These are phyloP conservation scores for Thermomucor indicae-seudaticae DNA, from an alignment of 371 early-diverging fungal genomes.

Conservation along the genomic window DNA sequence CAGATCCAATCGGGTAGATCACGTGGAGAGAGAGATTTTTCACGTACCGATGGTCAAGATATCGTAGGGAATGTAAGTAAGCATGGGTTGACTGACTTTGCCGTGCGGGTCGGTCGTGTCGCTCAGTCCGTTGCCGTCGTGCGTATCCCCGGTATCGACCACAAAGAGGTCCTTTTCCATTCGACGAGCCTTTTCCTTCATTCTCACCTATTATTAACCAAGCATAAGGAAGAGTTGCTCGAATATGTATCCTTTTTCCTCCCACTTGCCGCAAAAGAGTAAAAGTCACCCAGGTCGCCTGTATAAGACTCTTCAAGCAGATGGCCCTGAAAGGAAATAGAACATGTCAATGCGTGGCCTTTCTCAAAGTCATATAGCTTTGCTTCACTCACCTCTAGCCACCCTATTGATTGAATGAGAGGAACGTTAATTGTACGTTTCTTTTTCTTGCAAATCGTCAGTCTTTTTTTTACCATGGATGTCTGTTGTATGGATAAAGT, in stretches of 20 bases:
- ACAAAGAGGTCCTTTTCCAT: constrained; percentile 51
- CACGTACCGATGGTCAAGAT: constrained; percentile 35
- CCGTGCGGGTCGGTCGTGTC: constrained; percentile 45
- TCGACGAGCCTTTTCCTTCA: constrained; percentile 45
- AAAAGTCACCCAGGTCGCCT: constrained; percentile 55
- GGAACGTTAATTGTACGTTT: too few species aligned
- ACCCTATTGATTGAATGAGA: too few species aligned
- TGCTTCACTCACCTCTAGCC: constrained; percentile 23
- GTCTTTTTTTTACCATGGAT: constrained; percentile 33
- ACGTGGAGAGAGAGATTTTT: neutral
- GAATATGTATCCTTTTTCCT: too few species aligned
- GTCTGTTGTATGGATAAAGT: constrained; percentile 50
- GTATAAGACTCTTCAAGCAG: constrained; percentile 38
- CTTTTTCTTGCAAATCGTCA: too few species aligned
- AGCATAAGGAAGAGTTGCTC: neutral
- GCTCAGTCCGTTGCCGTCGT: constrained; percentile 49
- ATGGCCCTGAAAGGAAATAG: constrained; percentile 24
- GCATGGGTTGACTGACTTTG: constrained; percentile 37
- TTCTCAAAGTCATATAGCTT: neutral
- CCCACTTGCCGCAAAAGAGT: constrained; percentile 39
- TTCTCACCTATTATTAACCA: constrained; percentile 15
- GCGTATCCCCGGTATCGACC: constrained; percentile 53
- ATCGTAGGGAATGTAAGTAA: constrained; percentile 46
- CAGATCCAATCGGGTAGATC: neutral
- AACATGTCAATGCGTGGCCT: neutral